phyloP scores from a whole-genome alignment of 2,329 filamentous ascomycete species.

The Clonostachys solani region DNA sequence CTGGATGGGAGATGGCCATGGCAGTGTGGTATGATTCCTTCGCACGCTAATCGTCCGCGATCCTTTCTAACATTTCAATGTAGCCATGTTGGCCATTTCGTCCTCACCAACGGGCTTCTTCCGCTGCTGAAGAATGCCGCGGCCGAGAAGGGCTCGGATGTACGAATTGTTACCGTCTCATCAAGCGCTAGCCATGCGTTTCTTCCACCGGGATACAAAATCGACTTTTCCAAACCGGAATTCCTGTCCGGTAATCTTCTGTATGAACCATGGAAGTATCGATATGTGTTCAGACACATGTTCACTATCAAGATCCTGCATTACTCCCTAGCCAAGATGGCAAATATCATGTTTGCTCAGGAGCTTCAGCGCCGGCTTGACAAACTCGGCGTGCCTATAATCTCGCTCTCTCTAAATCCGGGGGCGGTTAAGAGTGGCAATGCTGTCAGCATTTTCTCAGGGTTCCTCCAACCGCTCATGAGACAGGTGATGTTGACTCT shows the following conservation, averaged over 20 bases:
- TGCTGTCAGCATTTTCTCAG: background rate
- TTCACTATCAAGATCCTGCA: constrained; percentile 13
- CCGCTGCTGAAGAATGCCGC: constrained; percentile 16
- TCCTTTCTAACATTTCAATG: background rate
- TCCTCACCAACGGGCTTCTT: constrained; percentile 16
- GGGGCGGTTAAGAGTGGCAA: constrained; percentile 8
- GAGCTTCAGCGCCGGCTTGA: constrained; percentile 12
- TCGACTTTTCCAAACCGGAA: constrained; percentile 9
- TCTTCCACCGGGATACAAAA: constrained; percentile 9
- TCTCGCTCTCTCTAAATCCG: constrained; percentile 10
- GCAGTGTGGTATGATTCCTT: constrained; percentile 8
- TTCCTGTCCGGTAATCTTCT: constrained; percentile 5
- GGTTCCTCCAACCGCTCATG: background rate
- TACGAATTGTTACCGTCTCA: constrained; percentile 14
- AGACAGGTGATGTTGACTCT: constrained; percentile 2
- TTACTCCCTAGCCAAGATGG: constrained; percentile 14
- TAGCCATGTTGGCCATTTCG: constrained; percentile 18
- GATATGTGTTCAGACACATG: constrained; percentile 2
- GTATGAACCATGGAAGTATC: constrained; percentile 8
- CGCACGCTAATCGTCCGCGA: background rate
- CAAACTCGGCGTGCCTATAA: constrained; percentile 5
- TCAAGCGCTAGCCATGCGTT: constrained; percentile 9
- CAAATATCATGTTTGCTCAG: constrained; percentile 11
- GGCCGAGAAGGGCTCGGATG: constrained; percentile 8
- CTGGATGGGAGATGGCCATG: constrained; percentile 16